These are phyloP conservation scores for Tulasnella sp. DNA, from an alignment of 768 basidiomycete genomes.

Conservation along the genomic window DNA sequence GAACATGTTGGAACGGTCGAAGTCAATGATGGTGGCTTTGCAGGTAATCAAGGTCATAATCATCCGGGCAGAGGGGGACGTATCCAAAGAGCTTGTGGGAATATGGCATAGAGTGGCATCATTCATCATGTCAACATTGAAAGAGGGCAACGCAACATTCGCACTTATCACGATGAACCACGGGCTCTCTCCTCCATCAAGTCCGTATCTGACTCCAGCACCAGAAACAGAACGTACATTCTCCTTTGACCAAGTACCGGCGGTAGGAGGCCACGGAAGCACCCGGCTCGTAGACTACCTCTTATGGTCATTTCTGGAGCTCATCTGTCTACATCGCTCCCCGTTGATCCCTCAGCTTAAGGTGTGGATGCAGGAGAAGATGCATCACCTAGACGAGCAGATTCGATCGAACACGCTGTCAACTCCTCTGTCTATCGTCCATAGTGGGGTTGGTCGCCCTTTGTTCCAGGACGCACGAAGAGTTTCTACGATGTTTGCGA, in stretches of 20 bases:
- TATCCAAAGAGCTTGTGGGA: constrained; percentile 42
- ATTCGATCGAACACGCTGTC: constrained; percentile 23
- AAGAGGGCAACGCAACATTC: constrained; percentile 47
- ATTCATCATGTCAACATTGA: constrained; percentile 40
- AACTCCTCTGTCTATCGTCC: constrained; percentile 17
- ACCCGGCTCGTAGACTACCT: constrained; percentile 56
- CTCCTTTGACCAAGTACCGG: constrained; percentile 1
- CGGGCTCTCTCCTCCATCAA: constrained; percentile 31
- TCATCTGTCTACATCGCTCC: constrained; percentile 48
- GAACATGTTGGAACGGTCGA: neutral
- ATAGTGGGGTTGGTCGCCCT: neutral
- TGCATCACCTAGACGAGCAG: constrained; percentile 42
- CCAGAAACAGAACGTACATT: neutral
- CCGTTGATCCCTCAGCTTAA: constrained; percentile 59
- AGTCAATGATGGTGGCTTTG: constrained; percentile 37
- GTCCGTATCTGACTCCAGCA: neutral
- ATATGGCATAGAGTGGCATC: constrained; percentile 53
- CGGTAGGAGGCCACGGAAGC: neutral
- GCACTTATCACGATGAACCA: constrained; percentile 33
- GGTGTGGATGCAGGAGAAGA: constrained; percentile 52
- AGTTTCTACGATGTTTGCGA: constrained; percentile 19
- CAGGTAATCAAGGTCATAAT: constrained; percentile 60
- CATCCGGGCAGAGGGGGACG: constrained; percentile 49
- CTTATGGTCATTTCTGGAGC: constrained; percentile 60
- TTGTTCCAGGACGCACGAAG: constrained; percentile 15